These are phyloP conservation scores for Acacia concinna DNA, from an alignment of 331 rosid genomes.

Conservation along the genomic window DNA sequence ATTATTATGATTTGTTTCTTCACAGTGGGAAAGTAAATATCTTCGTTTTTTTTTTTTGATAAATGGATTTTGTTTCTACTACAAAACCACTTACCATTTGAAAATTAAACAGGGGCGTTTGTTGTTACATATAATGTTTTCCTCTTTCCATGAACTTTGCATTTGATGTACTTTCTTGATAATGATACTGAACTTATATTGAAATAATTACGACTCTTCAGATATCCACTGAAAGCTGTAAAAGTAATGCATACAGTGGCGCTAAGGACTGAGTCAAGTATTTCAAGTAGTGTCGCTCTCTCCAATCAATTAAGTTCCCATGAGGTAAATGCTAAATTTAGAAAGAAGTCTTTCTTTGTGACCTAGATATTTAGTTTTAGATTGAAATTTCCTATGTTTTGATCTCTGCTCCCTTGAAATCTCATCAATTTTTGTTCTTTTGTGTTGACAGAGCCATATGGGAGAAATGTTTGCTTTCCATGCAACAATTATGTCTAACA, in stretches of 20 bases:
- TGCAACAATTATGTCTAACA: conserved; percentile 81
- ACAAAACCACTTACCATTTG: conserved; percentile 18
- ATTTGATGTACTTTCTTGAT: conserved; percentile 5
- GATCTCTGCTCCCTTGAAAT: conserved; percentile 6
- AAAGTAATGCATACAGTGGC: conserved; percentile 95
- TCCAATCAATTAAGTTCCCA: conserved; percentile 46
- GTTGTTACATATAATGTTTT: not conserved
- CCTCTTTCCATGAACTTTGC: conserved; percentile 7
- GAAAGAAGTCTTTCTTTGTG: conserved; percentile 14
- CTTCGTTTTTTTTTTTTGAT: not conserved
- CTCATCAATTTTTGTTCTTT: conserved; percentile 26
- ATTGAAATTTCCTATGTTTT: conserved; percentile 9
- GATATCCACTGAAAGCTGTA: conserved; percentile 93
- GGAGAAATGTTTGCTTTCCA: conserved; percentile 94
- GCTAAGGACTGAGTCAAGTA: conserved; percentile 71
- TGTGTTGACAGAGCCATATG: conserved; percentile 78
- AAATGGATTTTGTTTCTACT: not conserved
- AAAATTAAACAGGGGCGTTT: not conserved
- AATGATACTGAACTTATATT: conserved; percentile 19
- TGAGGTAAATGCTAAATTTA: conserved; percentile 44
- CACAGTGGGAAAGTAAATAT: not conserved
- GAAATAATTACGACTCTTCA: conserved; percentile 37
- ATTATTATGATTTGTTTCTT: not conserved
- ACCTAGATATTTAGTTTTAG: not conserved
- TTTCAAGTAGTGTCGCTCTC: conserved; percentile 43